phyloP scores from a whole-genome alignment of 2,329 filamentous ascomycete genomes.

The Grosmannia huntii region DNA sequence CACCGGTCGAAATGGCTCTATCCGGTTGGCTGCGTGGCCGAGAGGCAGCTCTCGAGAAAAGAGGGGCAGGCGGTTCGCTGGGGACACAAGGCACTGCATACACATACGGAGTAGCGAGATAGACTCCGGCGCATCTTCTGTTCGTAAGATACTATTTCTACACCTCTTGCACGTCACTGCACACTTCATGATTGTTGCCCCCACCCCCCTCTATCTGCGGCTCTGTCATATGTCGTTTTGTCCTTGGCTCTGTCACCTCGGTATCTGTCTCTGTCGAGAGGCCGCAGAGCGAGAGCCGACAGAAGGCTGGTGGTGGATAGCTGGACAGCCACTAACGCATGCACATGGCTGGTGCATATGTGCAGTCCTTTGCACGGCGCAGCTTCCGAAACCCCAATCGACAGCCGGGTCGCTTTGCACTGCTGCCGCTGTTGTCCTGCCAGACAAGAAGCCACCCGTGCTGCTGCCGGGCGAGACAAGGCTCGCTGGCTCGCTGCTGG shows the following conservation, averaged over 20 bases:
- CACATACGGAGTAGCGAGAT: too few species aligned
- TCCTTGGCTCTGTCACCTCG: too few species aligned
- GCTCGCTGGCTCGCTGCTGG: background rate
- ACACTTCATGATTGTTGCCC: background rate
- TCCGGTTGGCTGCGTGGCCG: background rate
- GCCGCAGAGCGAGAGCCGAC: background rate
- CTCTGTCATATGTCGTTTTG: too few species aligned
- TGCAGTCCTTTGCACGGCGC: background rate
- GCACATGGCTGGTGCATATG: background rate
- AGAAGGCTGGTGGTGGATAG: background rate
- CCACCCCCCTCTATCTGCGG: background rate
- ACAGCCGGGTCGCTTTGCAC: too few species aligned
- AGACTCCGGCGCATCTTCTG: background rate
- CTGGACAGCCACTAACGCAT: background rate
- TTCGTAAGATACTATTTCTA: background rate
- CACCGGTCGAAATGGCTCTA: slow-evolving; percentile 1
- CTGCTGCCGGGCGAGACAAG: background rate
- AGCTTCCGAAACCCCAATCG: background rate
- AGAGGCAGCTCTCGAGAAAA: background rate
- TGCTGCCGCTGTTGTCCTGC: background rate
- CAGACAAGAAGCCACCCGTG: too few species aligned
- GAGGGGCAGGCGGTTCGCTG: background rate
- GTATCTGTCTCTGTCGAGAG: too few species aligned
- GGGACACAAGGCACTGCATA: background rate
- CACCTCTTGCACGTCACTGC: background rate